A percentile compares a stretch with the other conserved stretches of the same genome.
These are phyloP conservation scores for Aureobasidium sp. DNA, from an alignment of 2,329 filamentous ascomycete genomes.

Conservation along the genomic window DNA sequence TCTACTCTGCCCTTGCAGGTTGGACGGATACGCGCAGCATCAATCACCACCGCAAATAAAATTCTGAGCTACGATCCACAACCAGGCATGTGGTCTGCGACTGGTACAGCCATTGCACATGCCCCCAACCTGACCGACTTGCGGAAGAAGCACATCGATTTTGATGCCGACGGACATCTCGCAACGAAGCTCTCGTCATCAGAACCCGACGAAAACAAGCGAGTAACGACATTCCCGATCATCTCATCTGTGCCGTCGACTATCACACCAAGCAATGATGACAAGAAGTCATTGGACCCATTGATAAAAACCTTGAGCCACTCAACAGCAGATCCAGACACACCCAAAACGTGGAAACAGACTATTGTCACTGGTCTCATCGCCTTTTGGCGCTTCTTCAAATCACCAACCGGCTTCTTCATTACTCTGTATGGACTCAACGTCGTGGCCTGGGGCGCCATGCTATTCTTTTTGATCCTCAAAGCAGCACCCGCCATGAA, in stretches of 20 bases:
- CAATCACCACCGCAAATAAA: constrained; percentile 6
- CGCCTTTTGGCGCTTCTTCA: constrained; percentile 63
- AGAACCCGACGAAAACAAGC: neutral
- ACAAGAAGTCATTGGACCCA: neutral
- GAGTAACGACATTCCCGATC: neutral
- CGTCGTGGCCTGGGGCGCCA: constrained; percentile 81
- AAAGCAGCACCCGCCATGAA: constrained; percentile 63
- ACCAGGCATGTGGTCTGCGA: constrained; percentile 38
- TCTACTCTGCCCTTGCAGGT: neutral
- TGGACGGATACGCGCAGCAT: neutral
- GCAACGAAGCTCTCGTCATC: neutral
- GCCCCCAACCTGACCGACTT: constrained; percentile 37
- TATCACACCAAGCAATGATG: neutral
- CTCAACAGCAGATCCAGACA: neutral
- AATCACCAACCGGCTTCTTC: constrained; percentile 67
- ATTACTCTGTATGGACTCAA: constrained; percentile 74
- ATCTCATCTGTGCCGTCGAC: neutral
- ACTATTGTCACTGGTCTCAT: constrained; percentile 26
- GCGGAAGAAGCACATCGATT: neutral
- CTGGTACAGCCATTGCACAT: constrained; percentile 30
- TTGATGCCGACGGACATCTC: constrained; percentile 6
- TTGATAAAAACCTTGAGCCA: neutral
- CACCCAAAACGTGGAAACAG: neutral
- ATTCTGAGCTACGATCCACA: constrained; percentile 23
- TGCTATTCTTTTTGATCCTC: constrained; percentile 78